Evolutionary conservation across 1,139 yeast genomes (phyloP).

Genomic region (Debaryomyces singareniensis): DNA sequence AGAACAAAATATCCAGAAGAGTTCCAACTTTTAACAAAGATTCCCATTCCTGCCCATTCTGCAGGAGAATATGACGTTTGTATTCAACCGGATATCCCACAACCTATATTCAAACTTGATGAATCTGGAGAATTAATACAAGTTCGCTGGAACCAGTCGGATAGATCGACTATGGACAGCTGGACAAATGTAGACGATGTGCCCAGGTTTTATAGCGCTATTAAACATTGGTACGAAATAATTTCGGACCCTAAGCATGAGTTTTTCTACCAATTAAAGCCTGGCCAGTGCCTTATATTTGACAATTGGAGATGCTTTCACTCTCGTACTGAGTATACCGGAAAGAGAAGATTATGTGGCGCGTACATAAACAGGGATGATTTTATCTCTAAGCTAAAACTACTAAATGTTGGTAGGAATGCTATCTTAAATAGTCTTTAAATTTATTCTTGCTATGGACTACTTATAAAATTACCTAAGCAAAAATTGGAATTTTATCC

Average conservation of each 20-base stretch:
- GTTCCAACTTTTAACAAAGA: conserved; percentile 44
- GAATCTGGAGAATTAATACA: conserved; percentile 51
- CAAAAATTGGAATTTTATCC: conserved; percentile 53
- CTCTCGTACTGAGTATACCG: conserved; percentile 64
- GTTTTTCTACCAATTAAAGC: conserved; percentile 50
- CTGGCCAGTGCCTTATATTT: conserved; percentile 65
- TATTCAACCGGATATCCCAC: conserved; percentile 56
- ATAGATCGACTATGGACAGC: conserved; percentile 59
- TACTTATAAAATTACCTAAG: conserved; percentile 8
- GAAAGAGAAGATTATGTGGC: conserved; percentile 70
- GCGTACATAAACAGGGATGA: conserved; percentile 71
- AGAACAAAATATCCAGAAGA: conserved; percentile 46
- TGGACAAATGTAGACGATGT: conserved; percentile 52
- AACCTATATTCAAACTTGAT: conserved; percentile 58
- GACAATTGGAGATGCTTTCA: conserved; percentile 78
- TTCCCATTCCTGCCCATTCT: conserved; percentile 67
- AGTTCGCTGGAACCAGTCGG: conserved; percentile 73
- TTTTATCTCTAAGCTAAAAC: conserved; percentile 49
- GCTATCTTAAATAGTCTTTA: conserved; percentile 32
- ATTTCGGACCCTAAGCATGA: conserved; percentile 49
- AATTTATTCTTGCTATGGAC: background rate
- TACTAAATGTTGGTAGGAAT: conserved; percentile 48
- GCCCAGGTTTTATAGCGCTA: conserved; percentile 54
- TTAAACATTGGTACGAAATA: conserved; percentile 51
- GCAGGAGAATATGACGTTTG: conserved; percentile 70